A percentile compares a stretch with the other conserved stretches of the same genome.
Evolutionary conservation across 1,284 basidiomycete genomes (phyloP).

Genomic region (Ustilago lituana): DNA sequence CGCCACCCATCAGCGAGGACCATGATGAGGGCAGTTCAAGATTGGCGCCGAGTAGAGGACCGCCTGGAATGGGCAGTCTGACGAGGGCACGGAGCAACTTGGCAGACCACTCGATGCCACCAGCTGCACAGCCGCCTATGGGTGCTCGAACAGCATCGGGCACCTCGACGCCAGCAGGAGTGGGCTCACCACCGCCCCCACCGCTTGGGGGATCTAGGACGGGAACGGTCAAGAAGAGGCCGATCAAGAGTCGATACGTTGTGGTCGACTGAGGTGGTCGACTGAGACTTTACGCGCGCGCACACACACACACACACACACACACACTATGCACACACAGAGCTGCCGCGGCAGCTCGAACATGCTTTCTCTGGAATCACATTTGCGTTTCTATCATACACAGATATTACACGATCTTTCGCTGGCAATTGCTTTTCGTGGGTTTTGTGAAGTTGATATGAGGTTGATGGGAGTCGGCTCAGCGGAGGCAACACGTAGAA

Average conservation of each 20-base stretch:
- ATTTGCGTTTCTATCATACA: too few relatives aligned
- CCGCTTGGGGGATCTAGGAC: slow-evolving; percentile 37
- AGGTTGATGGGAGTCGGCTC: too few relatives aligned
- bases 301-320: too few relatives aligned
- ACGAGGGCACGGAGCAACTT: slow-evolving; percentile 53
- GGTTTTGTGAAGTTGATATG: too few relatives aligned
- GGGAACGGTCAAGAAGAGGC: slow-evolving; percentile 60
- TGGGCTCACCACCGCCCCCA: slow-evolving; percentile 34
- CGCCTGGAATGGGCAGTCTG: slow-evolving; percentile 27
- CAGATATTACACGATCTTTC: too few relatives aligned
- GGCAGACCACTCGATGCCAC: slow-evolving; percentile 54
- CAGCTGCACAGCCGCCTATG: slow-evolving; percentile 54
- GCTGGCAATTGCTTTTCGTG: too few relatives aligned
- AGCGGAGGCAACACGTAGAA: too few relatives aligned
- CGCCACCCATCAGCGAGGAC: slow-evolving; percentile 48
- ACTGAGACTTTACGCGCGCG: too few relatives aligned
- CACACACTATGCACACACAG: too few relatives aligned
- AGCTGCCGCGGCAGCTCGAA: too few relatives aligned
- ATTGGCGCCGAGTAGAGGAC: slow-evolving; percentile 16
- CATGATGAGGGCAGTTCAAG: slow-evolving; percentile 36
- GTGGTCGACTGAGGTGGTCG: slow-evolving; percentile 55
- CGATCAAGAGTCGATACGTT: slow-evolving; percentile 64
- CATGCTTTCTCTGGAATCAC: too few relatives aligned
- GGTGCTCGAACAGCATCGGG: slow-evolving; percentile 13
- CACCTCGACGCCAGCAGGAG: slow-evolving; percentile 20